These are phyloP conservation scores for Botrytis galanthina DNA, from an alignment of 2,329 filamentous ascomycete species.

Conservation along the genomic window DNA sequence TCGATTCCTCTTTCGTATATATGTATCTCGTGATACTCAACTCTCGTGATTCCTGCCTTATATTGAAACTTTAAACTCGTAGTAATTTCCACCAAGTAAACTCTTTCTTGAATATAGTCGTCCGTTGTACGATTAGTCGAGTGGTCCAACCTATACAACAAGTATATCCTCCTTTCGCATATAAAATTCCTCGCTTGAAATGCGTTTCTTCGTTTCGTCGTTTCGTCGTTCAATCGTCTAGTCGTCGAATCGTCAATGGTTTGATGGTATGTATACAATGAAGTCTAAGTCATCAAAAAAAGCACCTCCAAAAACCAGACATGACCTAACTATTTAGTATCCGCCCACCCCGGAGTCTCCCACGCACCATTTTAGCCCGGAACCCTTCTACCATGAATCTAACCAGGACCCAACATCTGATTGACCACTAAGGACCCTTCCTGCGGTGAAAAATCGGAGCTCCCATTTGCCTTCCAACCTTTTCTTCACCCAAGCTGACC, in stretches of 20 bases:
- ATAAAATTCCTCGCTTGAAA: background rate
- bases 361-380: background rate
- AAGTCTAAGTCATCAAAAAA: background rate
- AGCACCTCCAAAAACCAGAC: background rate
- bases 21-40: background rate
- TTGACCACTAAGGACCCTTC: background rate
- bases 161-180: background rate
- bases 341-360: constrained; percentile 4
- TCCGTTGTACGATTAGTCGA: background rate
- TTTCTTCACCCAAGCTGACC: background rate
- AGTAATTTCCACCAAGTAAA: background rate
- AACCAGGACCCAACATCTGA: background rate
- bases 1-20: background rate
- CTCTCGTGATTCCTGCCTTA: background rate
- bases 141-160: background rate
- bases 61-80: background rate
- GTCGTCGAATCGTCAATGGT: background rate
- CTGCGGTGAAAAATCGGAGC: constrained; percentile 3
- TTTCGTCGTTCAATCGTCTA: background rate
- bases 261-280: background rate
- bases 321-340: background rate
- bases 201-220: background rate
- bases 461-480: background rate
- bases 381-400: background rate
- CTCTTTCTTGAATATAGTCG: background rate